Conservation (phyloP, 257 asterid genomes). For the Solanum bulbocastanum region DNA sequence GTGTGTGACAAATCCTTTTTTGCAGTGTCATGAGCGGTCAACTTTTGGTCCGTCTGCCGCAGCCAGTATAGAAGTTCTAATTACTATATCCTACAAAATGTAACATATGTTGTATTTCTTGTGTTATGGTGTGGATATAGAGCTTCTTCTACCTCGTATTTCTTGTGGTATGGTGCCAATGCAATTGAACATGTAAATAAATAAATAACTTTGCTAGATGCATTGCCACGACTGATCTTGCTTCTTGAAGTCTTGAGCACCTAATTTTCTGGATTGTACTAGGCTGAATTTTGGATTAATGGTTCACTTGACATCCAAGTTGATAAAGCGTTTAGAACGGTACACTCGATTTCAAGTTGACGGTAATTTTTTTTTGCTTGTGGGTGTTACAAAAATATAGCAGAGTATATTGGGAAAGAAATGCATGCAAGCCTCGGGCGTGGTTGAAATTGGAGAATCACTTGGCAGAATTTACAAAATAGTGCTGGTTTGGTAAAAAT, state of each 20-base stretch:
- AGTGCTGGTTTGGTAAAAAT: no score
- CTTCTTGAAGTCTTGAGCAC: neutral
- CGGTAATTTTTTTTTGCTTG: no score
- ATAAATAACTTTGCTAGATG: neutral
- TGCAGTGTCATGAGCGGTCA: conserved; percentile 71
- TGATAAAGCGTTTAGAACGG: neutral
- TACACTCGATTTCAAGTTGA: no score
- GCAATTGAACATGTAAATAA: neutral
- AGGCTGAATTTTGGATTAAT: neutral
- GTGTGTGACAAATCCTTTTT: neutral
- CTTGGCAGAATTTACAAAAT: no score
- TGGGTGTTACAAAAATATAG: no score
- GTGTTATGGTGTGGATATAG: neutral
- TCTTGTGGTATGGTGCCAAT: neutral
- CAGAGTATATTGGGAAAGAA: no score
- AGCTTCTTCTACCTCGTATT: neutral
- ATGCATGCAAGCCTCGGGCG: no score
- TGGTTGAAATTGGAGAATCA: no score
- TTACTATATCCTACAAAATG: neutral
- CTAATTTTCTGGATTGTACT: neutral
- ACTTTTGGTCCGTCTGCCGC: conserved; percentile 43
- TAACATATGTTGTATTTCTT: neutral
- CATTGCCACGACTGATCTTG: neutral
- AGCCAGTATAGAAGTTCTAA: conserved; percentile 31
- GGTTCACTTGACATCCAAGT: neutral